These are phyloP conservation scores for Saccharomyces hybrid DNA, from an alignment of 1,139 yeast species.

Conservation along the genomic window DNA sequence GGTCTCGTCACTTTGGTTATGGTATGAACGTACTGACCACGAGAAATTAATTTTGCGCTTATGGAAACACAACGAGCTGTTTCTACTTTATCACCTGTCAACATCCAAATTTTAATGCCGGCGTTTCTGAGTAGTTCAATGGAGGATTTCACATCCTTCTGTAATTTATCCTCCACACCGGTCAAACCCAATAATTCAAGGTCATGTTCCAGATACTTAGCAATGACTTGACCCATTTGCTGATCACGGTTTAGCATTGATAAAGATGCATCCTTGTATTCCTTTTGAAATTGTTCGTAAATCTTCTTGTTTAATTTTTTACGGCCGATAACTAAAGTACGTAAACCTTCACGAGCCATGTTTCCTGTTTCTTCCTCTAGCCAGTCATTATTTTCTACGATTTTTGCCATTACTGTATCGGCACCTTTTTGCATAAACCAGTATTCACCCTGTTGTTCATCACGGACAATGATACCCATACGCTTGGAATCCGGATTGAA, in stretches of 20 bases:
- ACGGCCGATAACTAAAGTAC: constrained; percentile 88
- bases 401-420: constrained; percentile 85
- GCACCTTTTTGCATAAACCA: constrained; percentile 95
- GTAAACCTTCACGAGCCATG: constrained; percentile 96
- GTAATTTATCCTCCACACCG: constrained; percentile 95
- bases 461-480: constrained; percentile 85
- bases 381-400: constrained; percentile 88
- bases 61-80: constrained; percentile 96
- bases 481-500: constrained; percentile 92
- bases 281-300: constrained; percentile 56
- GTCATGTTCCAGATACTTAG: constrained; percentile 68
- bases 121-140: constrained; percentile 91
- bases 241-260: constrained; percentile 74
- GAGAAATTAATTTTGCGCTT: constrained; percentile 80
- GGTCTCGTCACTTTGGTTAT: constrained; percentile 57
- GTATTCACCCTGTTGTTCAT: constrained; percentile 52
- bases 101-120: constrained; percentile 97
- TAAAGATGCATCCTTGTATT: constrained; percentile 65
- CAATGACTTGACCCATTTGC: constrained; percentile 60
- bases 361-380: constrained; percentile 93
- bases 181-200: constrained; percentile 85
- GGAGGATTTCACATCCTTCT: constrained; percentile 82
- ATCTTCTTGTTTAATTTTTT: constrained; percentile 51
- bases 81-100: constrained; percentile 97
- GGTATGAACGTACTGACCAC: constrained; percentile 90